phyloP scores from a whole-genome alignment of 2,329 filamentous ascomycete species.

The Epichloe sp. region DNA sequence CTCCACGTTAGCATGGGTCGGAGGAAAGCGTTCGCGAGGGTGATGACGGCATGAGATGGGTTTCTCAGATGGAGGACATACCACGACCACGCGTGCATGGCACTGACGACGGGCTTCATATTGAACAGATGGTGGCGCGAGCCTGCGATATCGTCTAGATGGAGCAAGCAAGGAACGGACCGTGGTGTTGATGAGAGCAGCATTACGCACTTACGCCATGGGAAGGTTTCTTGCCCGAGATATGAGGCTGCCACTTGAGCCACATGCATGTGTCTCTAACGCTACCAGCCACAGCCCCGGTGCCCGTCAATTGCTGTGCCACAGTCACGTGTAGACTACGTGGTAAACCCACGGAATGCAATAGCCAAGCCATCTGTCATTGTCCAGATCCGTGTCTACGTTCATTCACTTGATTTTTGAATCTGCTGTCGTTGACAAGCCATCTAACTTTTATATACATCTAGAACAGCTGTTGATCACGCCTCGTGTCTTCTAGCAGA shows the following conservation, averaged over 20 bases:
- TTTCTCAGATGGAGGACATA: constrained; percentile 30
- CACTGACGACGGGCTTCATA: constrained; percentile 92
- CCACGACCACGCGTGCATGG: constrained; percentile 93
- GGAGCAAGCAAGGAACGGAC: not conserved
- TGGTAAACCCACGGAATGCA: no score
- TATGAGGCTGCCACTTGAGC: not conserved
- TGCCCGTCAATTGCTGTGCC: no score
- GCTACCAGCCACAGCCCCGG: not conserved
- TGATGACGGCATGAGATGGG: not conserved
- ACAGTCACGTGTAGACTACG: no score
- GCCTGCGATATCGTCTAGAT: not conserved
- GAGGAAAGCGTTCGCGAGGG: not conserved
- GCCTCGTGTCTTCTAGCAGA: not conserved
- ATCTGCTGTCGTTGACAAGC: not conserved
- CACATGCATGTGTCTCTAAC: not conserved
- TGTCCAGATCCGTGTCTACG: no score
- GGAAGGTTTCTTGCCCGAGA: not conserved
- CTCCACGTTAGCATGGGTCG: constrained; percentile 11
- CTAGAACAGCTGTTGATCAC: not conserved
- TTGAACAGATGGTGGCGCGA: constrained; percentile 19
- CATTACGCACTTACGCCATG: not conserved
- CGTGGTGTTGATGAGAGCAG: not conserved
- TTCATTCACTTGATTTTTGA: no score
- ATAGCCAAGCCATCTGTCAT: no score
- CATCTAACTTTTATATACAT: not conserved